A percentile compares a stretch with the other conserved stretches of the same genome.
Evolutionary conservation across 805 yeast species (phyloP).

Genomic region (Blastobotrys robertii): DNA sequence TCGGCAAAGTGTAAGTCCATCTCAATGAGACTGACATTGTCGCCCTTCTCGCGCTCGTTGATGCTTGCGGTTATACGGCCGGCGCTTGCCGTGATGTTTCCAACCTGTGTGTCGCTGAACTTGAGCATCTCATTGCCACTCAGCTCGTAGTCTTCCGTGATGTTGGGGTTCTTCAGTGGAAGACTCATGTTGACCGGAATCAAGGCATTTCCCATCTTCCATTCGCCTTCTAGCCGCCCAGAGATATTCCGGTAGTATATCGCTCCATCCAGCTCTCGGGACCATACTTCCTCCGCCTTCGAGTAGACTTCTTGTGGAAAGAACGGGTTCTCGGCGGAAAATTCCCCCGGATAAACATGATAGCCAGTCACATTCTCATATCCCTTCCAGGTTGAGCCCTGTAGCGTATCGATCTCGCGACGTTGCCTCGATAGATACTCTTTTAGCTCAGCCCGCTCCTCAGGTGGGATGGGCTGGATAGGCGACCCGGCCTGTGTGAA

Average conservation of each 20-base stretch:
- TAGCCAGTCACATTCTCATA: conserved; percentile 71
- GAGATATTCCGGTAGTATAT: conserved; percentile 19
- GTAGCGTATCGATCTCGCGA: conserved; percentile 29
- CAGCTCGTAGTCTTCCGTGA: neutral
- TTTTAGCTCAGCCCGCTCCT: conserved; percentile 32
- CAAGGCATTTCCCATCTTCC: conserved; percentile 42
- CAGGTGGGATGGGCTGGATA: conserved; percentile 21
- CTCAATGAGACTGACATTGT: conserved; percentile 8
- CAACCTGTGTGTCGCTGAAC: neutral
- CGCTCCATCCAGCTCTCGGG: conserved; percentile 29
- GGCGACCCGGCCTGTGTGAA: conserved; percentile 35
- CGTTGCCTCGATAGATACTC: conserved; percentile 27
- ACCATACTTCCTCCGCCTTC: conserved; percentile 30
- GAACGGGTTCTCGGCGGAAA: conserved; percentile 23
- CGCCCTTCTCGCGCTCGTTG: conserved; percentile 1
- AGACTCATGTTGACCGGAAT: conserved; percentile 12
- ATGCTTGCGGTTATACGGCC: conserved; percentile 10
- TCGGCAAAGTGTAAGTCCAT: conserved; percentile 12
- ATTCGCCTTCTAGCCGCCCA: conserved; percentile 33
- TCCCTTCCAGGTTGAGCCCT: conserved; percentile 40
- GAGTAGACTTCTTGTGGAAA: conserved; percentile 9
- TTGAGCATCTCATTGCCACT: conserved; percentile 1
- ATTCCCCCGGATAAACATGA: conserved; percentile 51
- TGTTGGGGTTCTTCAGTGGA: conserved; percentile 5
- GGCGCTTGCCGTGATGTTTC: conserved; percentile 8